These are phyloP conservation scores for Talaromyces ruber DNA, from an alignment of 495 filamentous ascomycete genomes.

Conservation along the genomic window DNA sequence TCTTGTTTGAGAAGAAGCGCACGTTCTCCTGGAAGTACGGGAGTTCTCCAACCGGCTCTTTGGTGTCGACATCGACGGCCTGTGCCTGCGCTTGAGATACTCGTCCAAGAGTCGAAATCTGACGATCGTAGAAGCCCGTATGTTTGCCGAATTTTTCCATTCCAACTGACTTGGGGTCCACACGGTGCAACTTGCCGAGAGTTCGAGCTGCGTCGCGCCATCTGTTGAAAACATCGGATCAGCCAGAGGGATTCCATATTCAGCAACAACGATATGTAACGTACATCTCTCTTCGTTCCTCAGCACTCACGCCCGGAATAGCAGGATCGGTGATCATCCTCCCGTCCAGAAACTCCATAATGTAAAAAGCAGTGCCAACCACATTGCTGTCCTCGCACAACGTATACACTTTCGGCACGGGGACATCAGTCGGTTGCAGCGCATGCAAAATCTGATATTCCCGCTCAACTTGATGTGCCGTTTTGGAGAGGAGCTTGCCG, in stretches of 20 bases:
- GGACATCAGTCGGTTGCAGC: slow-evolving; percentile 69
- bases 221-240: slow-evolving; percentile 21
- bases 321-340: slow-evolving; percentile 85
- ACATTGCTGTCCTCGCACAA: slow-evolving; percentile 75
- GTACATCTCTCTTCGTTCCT: slow-evolving; percentile 45
- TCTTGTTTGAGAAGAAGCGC: slow-evolving; percentile 59
- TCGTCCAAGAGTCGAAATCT: slow-evolving; percentile 70
- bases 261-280: not conserved
- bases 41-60: slow-evolving; percentile 67
- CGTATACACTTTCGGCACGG: slow-evolving; percentile 75
- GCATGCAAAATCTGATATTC: slow-evolving; percentile 88
- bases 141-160: slow-evolving; percentile 65
- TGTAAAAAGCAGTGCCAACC: slow-evolving; percentile 88
- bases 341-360: slow-evolving; percentile 90
- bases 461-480: slow-evolving; percentile 91
- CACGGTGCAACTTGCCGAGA: slow-evolving; percentile 76
- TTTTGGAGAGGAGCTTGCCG: slow-evolving; percentile 81
- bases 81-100: slow-evolving; percentile 72
- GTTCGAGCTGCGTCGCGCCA: slow-evolving; percentile 81
- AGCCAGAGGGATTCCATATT: slow-evolving; percentile 1
- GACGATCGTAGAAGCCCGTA: slow-evolving; percentile 75
- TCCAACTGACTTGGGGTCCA: slow-evolving; percentile 56
- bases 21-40: slow-evolving; percentile 77
- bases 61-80: slow-evolving; percentile 65
- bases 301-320: slow-evolving; percentile 62